Evolutionary conservation across 129 eudicot species (phyloP), one percentile per base, ranked within the genome.

Genomic region (Helianthus tuberosus): DNA sequence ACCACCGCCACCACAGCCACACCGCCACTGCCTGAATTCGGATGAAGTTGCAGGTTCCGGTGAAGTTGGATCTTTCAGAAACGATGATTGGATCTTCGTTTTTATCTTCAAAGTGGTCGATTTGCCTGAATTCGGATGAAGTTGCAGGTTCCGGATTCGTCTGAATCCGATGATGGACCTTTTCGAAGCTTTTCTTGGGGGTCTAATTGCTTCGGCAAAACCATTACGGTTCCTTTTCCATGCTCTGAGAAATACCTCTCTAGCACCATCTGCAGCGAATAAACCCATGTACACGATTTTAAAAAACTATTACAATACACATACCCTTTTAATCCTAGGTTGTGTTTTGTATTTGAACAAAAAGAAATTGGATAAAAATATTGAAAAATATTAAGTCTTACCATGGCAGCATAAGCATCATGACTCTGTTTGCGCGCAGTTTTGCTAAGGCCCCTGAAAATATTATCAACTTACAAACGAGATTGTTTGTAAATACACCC

Each of bases 351-450:
- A 52, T 43, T 8, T 51, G 29, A 64, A 63, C 39, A 64, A n/a
- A n/a, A n/a, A n/a, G n/a, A n/a, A n/a, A n/a, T n/a, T n/a, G n/a
- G n/a, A n/a, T n/a, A n/a, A n/a, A 27, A 59, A 13, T 0, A 7
- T 72, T 14, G 49, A 5, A 14, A 49, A 27, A 39, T 8, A 35
- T 27, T 14, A 64, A 15, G 54, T 44, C 89, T 59, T 71, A 93
- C 98, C 96, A 81, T 50, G 51, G 98, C 98, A 38, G 98, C 97
- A 80, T 88, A 93, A 66, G 97, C 92, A 82, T 93, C 98, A 35
- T 84, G 74, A 41, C 51, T 81, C 38, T 81, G 91, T 55, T 85
- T 84, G 43, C 97, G 96, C 52, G 87, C 88, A 75, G 88, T 72
- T 72, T 88, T 88, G 75, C 82, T 80, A 48, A 93, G 88, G 16